Percentiles rank a stretch among this genome's conserved stretches.
phyloP scores from a whole-genome alignment of 352 stramenopile species.

The Blastocystis sp. region DNA sequence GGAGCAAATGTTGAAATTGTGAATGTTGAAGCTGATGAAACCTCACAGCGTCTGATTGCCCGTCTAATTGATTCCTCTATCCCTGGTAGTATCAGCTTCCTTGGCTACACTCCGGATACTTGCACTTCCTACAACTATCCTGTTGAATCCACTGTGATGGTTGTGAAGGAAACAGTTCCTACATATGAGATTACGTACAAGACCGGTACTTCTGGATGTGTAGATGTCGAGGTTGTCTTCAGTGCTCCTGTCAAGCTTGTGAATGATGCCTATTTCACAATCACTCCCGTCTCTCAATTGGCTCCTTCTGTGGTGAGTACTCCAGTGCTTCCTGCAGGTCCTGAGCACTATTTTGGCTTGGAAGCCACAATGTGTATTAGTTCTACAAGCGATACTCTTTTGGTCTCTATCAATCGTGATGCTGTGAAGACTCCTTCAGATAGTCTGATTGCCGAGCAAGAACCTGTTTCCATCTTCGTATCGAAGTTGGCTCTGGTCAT shows the following conservation, averaged over 20 bases:
- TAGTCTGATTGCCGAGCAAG: neutral
- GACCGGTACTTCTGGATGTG: neutral
- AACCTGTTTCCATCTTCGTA: neutral
- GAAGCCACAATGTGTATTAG: constrained; percentile 27
- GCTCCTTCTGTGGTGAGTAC: neutral
- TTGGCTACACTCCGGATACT: neutral
- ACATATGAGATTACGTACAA: neutral
- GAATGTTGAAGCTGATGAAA: neutral
- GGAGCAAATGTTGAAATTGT: constrained; percentile 17
- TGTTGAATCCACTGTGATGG: neutral
- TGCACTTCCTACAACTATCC: neutral
- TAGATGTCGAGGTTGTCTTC: neutral
- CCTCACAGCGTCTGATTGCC: neutral
- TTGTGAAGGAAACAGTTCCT: constrained; percentile 19
- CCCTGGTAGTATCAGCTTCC: neutral
- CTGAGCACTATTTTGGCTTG: neutral
- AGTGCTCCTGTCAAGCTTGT: neutral
- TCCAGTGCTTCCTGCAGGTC: neutral
- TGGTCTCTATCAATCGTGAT: constrained; percentile 9
- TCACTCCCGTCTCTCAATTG: neutral
- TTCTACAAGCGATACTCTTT: neutral
- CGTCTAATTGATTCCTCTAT: neutral
- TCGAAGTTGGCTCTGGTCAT: constrained; percentile 8
- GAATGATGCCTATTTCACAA: neutral
- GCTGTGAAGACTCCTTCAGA: constrained; percentile 18